Evolutionary conservation across 176 grass and related monocot species (phyloP).

Genomic region (Aegilops sharonensis): DNA sequence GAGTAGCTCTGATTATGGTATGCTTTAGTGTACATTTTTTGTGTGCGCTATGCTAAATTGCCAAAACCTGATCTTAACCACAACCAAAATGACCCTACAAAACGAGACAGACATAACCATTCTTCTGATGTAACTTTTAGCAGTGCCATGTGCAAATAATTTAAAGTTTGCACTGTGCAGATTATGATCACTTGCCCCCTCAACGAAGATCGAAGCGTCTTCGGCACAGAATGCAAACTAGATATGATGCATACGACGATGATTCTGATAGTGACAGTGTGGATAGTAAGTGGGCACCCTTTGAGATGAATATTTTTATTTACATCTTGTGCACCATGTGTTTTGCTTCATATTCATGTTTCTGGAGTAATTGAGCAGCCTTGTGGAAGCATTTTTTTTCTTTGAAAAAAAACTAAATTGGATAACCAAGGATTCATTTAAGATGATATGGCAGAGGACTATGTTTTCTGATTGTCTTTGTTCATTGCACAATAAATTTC

Average conservation of each 20-base stretch:
- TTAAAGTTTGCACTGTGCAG: conserved; percentile 27
- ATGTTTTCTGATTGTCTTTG: not conserved
- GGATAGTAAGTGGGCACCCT: conserved; percentile 24
- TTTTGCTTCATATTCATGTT: not conserved
- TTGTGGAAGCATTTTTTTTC: not conserved
- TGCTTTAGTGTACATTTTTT: not conserved
- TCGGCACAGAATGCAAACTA: conserved; percentile 24
- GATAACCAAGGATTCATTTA: not conserved
- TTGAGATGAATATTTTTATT: not conserved
- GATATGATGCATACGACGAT: not conserved
- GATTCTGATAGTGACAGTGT: conserved; percentile 11
- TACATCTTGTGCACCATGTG: not conserved
- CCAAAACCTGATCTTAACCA: no score
- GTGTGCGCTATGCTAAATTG: not conserved
- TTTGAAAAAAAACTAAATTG: not conserved
- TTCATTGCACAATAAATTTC: not conserved
- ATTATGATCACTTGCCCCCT: not conserved
- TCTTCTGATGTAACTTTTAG: not conserved
- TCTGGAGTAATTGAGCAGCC: not conserved
- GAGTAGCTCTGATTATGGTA: conserved; percentile 31
- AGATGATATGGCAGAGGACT: not conserved
- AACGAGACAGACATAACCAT: no score
- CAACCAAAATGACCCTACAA: no score
- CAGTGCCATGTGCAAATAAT: not conserved
- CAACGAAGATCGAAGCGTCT: conserved; percentile 37